phyloP scores from a whole-genome alignment of 116 monocot genomes.

The Posidonia oceanica region DNA sequence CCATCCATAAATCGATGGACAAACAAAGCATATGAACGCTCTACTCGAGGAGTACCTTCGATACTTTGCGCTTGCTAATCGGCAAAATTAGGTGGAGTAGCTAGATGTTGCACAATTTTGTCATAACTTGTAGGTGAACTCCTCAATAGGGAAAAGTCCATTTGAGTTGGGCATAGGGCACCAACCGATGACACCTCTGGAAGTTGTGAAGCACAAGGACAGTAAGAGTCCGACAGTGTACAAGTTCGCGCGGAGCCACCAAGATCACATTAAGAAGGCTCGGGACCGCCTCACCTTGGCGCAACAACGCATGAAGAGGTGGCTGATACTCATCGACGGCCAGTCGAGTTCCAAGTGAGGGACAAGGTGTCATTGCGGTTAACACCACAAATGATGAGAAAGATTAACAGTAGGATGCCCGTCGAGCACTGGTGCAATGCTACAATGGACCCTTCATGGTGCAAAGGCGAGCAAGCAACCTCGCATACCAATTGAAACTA shows the following conservation, averaged over 20 bases:
- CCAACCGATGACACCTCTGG: neutral
- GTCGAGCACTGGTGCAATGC: too few species aligned
- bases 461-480: too few species aligned
- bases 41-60: too few species aligned
- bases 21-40: neutral
- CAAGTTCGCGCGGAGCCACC: neutral
- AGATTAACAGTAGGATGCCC: too few species aligned
- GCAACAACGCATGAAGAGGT: too few species aligned
- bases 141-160: neutral
- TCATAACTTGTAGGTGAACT: neutral
- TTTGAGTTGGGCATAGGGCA: neutral
- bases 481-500: neutral
- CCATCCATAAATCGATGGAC: constrained; percentile 4
- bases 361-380: too few species aligned
- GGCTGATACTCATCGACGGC: too few species aligned
- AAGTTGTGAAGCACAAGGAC: neutral
- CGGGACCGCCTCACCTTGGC: too few species aligned
- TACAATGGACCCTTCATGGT: neutral
- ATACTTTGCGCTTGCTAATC: neutral
- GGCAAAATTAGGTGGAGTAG: neutral
- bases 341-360: too few species aligned
- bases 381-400: too few species aligned
- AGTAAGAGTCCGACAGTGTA: neutral
- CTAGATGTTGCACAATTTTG: neutral
- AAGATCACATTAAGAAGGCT: neutral